Base-by-base conservation (phyloP, 1,139 yeast genomes). In the Suhomyces wounanorum region DNA sequence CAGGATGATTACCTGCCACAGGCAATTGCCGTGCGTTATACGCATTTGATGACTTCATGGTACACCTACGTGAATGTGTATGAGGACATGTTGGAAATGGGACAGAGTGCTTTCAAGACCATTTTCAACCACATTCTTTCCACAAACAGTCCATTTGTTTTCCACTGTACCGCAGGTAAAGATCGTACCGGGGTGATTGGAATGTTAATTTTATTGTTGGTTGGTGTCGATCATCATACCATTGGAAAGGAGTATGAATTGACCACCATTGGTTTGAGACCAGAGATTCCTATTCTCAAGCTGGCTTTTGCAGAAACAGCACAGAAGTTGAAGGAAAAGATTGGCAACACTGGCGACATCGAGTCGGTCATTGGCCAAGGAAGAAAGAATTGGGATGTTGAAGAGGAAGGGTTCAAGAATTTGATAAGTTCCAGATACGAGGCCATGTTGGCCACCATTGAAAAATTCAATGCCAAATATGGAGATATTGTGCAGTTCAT, bases 151-250 rank as follows among this genome's bases (percentile, higher is more conserved):
- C 81, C 83, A 2, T 71, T 88, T 54, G 69, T 87, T 7, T 82
- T 85, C 64, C 95, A 88, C 63, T 89, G 96, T 66, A 83, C 92
- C 2, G 95, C 95, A 0, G 96, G 96, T 2, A 89, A 89, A 64
- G 96, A 90, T 64, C 77, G 96, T 45, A 89, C 96, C 0, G 96
- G 96, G 0, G 74, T 89, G 13, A 65, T 87, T 55, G 80, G 85
- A 3, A 88, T 89, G 83, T 67, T 89, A 50, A 70, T 89, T 3
- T 71, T 89, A 43, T 68, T 83, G 26, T 67, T 89, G 25, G 72
- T 81, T 14, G 91, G 89, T 0, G 88, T 89, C 7, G 89, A 85
- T 52, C 73, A 75, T 16, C 81, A 82, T 56, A 81, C 83, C 2
- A 77, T 89, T 40, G 84, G 90, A 3, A 79, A 83, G 55, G 95